These are phyloP conservation scores for Lentinula guzmanii DNA, from an alignment of 768 basidiomycete genomes.

Conservation along the genomic window DNA sequence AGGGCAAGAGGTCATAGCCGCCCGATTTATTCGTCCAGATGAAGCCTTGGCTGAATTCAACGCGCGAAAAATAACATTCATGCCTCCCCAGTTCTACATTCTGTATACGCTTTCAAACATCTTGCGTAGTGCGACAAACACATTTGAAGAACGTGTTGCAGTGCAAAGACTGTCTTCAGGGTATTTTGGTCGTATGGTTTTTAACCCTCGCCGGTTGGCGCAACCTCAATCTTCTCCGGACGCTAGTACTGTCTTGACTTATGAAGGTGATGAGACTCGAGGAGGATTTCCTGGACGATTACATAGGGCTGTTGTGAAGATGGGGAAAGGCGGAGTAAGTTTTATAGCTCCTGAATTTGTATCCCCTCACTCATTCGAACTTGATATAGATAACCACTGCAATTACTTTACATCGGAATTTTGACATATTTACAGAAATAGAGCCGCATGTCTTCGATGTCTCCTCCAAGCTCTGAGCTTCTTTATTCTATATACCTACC, in stretches of 20 bases:
- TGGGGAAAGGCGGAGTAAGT: slow-evolving; percentile 47
- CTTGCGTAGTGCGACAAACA: slow-evolving; percentile 35
- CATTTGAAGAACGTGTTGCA: slow-evolving; percentile 36
- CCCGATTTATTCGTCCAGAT: slow-evolving; percentile 57
- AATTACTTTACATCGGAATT: slow-evolving; percentile 53
- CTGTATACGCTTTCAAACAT: slow-evolving; percentile 53
- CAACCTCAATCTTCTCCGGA: not conserved
- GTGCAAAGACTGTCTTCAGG: slow-evolving; percentile 44
- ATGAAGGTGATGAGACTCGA: slow-evolving; percentile 65
- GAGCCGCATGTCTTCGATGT: slow-evolving; percentile 25
- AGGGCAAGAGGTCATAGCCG: slow-evolving; percentile 61
- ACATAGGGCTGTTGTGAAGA: slow-evolving; percentile 50
- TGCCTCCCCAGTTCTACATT: slow-evolving; percentile 76
- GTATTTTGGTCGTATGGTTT: slow-evolving; percentile 54
- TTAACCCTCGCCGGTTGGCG: slow-evolving; percentile 41
- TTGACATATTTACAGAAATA: slow-evolving; percentile 57
- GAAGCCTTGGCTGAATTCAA: slow-evolving; percentile 47
- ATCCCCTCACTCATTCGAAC: not conserved
- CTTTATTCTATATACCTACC: too few species aligned
- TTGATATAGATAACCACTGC: slow-evolving; percentile 38
- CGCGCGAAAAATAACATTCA: slow-evolving; percentile 46
- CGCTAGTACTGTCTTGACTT: slow-evolving; percentile 41
- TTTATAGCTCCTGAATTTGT: not conserved
- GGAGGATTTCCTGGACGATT: slow-evolving; percentile 54
- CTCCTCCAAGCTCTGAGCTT: slow-evolving; percentile 22